Conservation (phyloP, 2,329 filamentous ascomycete species). For the Diplodia corticola region DNA sequence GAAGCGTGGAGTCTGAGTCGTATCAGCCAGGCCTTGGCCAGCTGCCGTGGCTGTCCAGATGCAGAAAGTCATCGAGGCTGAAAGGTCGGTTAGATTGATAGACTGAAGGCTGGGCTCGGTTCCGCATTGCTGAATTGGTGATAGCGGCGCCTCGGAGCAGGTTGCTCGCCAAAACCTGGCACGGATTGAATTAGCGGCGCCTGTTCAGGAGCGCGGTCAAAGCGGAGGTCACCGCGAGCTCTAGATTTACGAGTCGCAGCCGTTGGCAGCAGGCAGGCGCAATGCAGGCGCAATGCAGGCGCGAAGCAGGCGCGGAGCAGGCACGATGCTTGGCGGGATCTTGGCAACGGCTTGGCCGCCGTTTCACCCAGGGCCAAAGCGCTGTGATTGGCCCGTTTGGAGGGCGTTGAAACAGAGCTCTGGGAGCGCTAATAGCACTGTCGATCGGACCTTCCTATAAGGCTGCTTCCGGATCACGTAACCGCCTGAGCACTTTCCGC, state of each 20-base stretch:
- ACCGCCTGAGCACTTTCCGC: neutral
- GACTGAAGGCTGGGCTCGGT: neutral
- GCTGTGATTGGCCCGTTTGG: neutral
- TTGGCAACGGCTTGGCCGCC: conserved; percentile 9
- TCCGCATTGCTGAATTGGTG: neutral
- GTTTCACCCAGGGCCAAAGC: neutral
- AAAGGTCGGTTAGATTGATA: conserved; percentile 4
- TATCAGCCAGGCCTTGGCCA: neutral
- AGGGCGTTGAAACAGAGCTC: neutral
- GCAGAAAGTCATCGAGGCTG: neutral
- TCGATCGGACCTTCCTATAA: conserved; percentile 19
- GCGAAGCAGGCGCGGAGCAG: too few species aligned
- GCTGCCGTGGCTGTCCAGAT: neutral
- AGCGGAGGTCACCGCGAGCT: conserved; percentile 8
- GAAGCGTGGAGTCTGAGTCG: neutral
- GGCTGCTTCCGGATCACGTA: conserved; percentile 1
- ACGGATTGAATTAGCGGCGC: neutral
- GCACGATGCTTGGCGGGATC: neutral
- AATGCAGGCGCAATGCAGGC: too few species aligned
- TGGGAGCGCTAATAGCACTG: conserved; percentile 1
- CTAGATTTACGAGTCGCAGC: conserved; percentile 5
- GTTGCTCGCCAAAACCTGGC: neutral
- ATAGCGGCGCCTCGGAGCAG: neutral
- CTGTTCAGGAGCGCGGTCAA: conserved; percentile 5
- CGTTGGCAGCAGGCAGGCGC: neutral